phyloP scores from a whole-genome alignment of 441 rosid genomes.

The Brassica balearica region DNA sequence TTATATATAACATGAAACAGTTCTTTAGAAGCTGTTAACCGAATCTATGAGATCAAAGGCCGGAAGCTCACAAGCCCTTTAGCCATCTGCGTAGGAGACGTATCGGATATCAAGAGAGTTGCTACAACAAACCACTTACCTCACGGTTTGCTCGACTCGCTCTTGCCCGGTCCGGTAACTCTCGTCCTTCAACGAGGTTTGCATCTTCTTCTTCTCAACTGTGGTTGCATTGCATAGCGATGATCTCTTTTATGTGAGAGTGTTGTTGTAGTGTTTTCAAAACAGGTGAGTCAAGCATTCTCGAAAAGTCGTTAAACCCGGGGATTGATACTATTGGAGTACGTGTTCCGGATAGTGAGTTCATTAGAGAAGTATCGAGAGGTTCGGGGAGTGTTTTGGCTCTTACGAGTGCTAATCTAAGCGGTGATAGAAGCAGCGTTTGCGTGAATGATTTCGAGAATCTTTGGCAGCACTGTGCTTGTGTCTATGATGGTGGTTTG shows the following conservation, averaged over 20 bases:
- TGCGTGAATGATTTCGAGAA: slow-evolving; percentile 77
- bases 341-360: slow-evolving; percentile 81
- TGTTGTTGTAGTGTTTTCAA: slow-evolving; percentile 32
- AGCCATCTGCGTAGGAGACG: slow-evolving; percentile 89
- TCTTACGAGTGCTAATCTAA: slow-evolving; percentile 93
- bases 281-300: slow-evolving; percentile 82
- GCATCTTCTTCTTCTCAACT: slow-evolving; percentile 29
- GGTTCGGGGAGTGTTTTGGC: slow-evolving; percentile 85
- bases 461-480: slow-evolving; percentile 88
- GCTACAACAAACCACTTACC: slow-evolving; percentile 82
- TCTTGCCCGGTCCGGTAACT: slow-evolving; percentile 93
- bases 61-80: slow-evolving; percentile 86
- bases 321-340: slow-evolving; percentile 81
- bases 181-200: slow-evolving; percentile 76
- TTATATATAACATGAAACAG: slow-evolving; percentile 44
- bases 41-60: slow-evolving; percentile 92
- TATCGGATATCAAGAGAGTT: slow-evolving; percentile 67
- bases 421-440: slow-evolving; percentile 87
- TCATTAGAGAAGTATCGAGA: slow-evolving; percentile 71
- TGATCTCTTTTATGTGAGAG: slow-evolving; percentile 41
- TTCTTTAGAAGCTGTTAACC: slow-evolving; percentile 72
- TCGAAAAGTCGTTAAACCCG: slow-evolving; percentile 85
- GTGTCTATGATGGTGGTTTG: slow-evolving; percentile 80
- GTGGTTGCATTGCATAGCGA: not conserved
- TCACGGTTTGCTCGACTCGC: slow-evolving; percentile 72